Conservation (phyloP, 2,329 filamentous ascomycete genomes). For the Colletotrichum incanum region DNA sequence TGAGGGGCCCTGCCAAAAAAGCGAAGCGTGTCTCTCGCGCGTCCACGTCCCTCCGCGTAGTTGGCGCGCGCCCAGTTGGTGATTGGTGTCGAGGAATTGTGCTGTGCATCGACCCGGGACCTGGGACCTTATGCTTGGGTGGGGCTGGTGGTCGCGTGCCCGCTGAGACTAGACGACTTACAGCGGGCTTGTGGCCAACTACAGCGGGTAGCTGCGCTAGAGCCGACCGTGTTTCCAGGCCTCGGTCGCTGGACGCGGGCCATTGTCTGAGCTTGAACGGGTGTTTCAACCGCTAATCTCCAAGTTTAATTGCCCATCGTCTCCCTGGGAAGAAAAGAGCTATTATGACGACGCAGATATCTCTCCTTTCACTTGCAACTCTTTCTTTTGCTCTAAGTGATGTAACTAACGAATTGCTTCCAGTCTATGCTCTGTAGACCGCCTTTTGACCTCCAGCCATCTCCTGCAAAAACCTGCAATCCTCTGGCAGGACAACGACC, state of each 20-base stretch:
- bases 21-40: constrained; percentile 28
- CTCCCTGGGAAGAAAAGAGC: not conserved
- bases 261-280: constrained; percentile 25
- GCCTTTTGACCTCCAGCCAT: constrained; percentile 33
- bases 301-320: constrained; percentile 5
- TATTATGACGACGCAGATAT: too few species aligned
- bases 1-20: constrained; percentile 44
- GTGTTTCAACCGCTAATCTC: constrained; percentile 11
- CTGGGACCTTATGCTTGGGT: not conserved
- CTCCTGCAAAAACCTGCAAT: constrained; percentile 20
- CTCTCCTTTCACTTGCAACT: not conserved
- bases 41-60: constrained; percentile 28
- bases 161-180: not conserved
- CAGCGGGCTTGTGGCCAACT: not conserved
- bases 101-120: constrained; percentile 10
- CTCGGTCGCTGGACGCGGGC: constrained; percentile 25
- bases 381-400: not conserved
- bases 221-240: constrained; percentile 22
- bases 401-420: not conserved
- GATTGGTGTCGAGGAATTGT: constrained; percentile 16
- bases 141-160: constrained; percentile 3
- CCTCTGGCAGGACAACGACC: constrained; percentile 21
- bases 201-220: constrained; percentile 18
- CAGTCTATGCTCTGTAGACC: constrained; percentile 9
- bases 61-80: constrained; percentile 15